These are phyloP conservation scores for Plasmodium inui DNA, from an alignment of 169 alveolate genomes.

Conservation along the genomic window DNA sequence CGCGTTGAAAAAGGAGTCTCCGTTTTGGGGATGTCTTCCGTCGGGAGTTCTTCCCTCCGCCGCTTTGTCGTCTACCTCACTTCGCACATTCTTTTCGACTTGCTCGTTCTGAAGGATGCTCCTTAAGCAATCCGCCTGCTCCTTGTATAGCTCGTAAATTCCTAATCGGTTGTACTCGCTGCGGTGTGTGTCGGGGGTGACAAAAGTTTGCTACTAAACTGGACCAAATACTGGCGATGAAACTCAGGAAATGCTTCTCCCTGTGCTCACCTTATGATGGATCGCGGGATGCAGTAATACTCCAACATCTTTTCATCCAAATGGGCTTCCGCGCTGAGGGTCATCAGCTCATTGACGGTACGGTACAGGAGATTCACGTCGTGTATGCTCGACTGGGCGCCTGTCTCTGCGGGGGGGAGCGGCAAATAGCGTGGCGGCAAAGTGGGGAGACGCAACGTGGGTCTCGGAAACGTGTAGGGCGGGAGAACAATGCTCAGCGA, in stretches of 20 bases:
- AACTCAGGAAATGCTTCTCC: neutral
- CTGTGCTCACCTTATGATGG: constrained; percentile 29
- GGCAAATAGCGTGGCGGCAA: neutral
- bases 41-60: neutral
- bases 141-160: constrained; percentile 32
- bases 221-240: neutral
- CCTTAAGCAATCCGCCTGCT: constrained; percentile 34
- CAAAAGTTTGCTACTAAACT: neutral
- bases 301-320: constrained; percentile 19
- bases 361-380: constrained; percentile 13
- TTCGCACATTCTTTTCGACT: neutral
- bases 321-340: neutral
- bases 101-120: constrained; percentile 30
- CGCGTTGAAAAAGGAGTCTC: neutral
- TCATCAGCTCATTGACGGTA: neutral
- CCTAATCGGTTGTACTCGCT: constrained; percentile 40
- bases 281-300: constrained; percentile 36
- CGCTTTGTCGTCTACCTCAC: neutral
- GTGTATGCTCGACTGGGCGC: constrained; percentile 20
- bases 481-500: neutral
- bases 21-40: neutral
- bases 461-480: too few relatives aligned
- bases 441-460: neutral
- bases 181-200: neutral
- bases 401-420: constrained; percentile 23